These are phyloP conservation scores for Crithidia sp. DNA, from an alignment of 208 protist genomes.

Conservation along the genomic window DNA sequence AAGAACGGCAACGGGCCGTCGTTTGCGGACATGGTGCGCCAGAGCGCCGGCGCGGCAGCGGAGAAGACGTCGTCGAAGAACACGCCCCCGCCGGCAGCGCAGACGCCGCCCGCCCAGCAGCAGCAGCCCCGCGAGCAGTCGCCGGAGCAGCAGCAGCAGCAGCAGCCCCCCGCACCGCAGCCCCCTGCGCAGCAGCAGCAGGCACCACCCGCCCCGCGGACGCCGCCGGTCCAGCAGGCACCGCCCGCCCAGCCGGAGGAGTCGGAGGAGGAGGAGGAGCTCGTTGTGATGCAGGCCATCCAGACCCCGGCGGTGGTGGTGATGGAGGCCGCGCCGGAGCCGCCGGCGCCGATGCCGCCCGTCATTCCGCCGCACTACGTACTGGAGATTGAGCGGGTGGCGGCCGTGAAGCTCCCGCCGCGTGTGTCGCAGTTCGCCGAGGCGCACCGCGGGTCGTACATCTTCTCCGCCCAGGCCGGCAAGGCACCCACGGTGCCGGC, in stretches of 20 bases:
- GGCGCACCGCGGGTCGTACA: constrained; percentile 35
- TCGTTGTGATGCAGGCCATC: constrained; percentile 20
- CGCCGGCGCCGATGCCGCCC: constrained; percentile 29
- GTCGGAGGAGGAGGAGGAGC: constrained; percentile 18
- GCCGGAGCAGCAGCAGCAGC: constrained; percentile 5
- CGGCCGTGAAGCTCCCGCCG: constrained; percentile 45
- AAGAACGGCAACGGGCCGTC: constrained; percentile 61
- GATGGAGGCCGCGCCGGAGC: constrained; percentile 39
- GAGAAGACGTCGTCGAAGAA: constrained; percentile 6
- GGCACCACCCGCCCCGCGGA: neutral
- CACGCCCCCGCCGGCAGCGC: constrained; percentile 12
- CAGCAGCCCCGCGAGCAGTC: neutral
- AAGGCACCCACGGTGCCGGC: constrained; percentile 42
- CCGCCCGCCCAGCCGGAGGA: constrained; percentile 25
- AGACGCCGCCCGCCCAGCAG: constrained; percentile 15
- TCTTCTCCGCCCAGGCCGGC: constrained; percentile 63
- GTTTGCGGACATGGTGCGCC: constrained; percentile 68
- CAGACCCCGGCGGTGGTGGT: constrained; percentile 39
- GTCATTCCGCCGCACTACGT: constrained; percentile 56
- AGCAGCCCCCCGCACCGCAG: neutral
- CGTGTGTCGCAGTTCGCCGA: constrained; percentile 34
- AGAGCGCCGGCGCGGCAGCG: constrained; percentile 28
- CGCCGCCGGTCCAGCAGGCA: constrained; percentile 5
- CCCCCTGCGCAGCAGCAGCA: constrained; percentile 1
- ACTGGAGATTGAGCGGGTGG: constrained; percentile 69